These are phyloP conservation scores for Bertia moriformis DNA, from an alignment of 2,329 filamentous ascomycete genomes.

Conservation along the genomic window DNA sequence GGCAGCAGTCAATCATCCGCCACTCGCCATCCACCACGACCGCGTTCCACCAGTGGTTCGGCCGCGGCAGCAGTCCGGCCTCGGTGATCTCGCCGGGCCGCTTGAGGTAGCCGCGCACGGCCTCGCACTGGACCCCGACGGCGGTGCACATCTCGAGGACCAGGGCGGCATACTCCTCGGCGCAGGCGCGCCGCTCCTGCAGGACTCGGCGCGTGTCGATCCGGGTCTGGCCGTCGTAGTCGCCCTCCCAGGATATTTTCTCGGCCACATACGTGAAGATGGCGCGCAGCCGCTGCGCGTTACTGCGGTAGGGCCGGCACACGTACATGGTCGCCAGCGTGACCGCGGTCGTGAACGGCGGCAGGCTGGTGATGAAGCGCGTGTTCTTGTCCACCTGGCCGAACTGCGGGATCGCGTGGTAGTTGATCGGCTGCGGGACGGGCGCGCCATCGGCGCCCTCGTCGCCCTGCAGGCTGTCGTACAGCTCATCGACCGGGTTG, in stretches of 20 bases:
- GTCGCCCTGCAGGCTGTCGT: slow-evolving; percentile 73
- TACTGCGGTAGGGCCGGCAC: slow-evolving; percentile 83
- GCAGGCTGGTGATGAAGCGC: slow-evolving; percentile 72
- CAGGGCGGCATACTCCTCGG: slow-evolving; percentile 76
- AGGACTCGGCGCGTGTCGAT: slow-evolving; percentile 73
- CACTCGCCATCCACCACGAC: slow-evolving; percentile 91
- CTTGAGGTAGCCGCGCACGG: slow-evolving; percentile 83
- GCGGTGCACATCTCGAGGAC: slow-evolving; percentile 88
- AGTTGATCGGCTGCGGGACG: slow-evolving; percentile 68
- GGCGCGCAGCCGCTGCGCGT: slow-evolving; percentile 79
- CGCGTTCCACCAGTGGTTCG: slow-evolving; percentile 97
- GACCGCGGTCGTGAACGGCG: slow-evolving; percentile 66
- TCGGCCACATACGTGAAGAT: slow-evolving; percentile 97
- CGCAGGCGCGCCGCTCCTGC: slow-evolving; percentile 70
- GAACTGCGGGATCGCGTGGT: slow-evolving; percentile 64
- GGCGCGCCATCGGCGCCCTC: slow-evolving; percentile 75
- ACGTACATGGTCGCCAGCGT: slow-evolving; percentile 81
- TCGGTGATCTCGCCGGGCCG: slow-evolving; percentile 72
- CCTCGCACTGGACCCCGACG: slow-evolving; percentile 74
- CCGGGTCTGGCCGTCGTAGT: slow-evolving; percentile 61
- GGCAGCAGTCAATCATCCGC: slow-evolving; percentile 87
- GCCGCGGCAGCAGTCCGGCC: slow-evolving; percentile 63
- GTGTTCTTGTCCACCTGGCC: slow-evolving; percentile 89
- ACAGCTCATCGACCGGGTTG: slow-evolving; percentile 77
- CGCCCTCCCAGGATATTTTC: slow-evolving; percentile 87